Evolutionary conservation across 108 stramenopile genomes (phyloP).

Genomic region (Stephanodiscus minutulus): DNA sequence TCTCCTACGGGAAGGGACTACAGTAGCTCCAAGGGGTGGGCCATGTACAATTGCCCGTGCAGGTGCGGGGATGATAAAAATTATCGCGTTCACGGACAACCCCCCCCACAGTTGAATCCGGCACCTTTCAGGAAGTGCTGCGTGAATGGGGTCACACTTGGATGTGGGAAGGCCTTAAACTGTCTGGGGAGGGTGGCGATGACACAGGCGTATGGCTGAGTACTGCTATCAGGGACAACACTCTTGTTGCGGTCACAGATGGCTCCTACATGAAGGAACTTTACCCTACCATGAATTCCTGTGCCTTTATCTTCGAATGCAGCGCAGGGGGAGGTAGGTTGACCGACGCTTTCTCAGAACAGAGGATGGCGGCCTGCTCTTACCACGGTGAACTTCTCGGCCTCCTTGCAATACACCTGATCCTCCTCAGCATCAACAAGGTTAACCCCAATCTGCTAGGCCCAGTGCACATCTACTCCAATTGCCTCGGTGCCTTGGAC

Average conservation of each 20-base stretch:
- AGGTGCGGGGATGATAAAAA: neutral
- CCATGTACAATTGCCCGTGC: neutral
- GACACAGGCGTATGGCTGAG: neutral
- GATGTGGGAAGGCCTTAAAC: slow-evolving; percentile 4
- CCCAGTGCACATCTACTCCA: neutral
- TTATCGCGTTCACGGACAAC: neutral
- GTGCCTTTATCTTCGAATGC: no score
- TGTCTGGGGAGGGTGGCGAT: no score
- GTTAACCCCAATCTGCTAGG: neutral
- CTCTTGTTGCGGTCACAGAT: slow-evolving; percentile 18
- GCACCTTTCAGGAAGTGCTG: neutral
- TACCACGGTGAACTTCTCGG: slow-evolving; percentile 28
- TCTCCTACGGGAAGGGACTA: no score
- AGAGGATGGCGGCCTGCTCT: neutral
- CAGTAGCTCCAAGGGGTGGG: no score
- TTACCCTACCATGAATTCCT: no score
- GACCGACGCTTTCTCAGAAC: slow-evolving; percentile 8
- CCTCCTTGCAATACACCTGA: no score
- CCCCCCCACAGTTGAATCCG: neutral
- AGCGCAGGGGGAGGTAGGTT: neutral
- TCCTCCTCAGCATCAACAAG: no score
- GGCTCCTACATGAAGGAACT: no score
- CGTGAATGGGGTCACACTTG: neutral
- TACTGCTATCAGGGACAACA: slow-evolving; percentile 1
- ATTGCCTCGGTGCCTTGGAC: slow-evolving; percentile 20